Percentiles rank a stretch among this genome's conserved stretches.
Conservation (phyloP, 2,329 filamentous ascomycete species). For the Aspergillus fischeri region DNA sequence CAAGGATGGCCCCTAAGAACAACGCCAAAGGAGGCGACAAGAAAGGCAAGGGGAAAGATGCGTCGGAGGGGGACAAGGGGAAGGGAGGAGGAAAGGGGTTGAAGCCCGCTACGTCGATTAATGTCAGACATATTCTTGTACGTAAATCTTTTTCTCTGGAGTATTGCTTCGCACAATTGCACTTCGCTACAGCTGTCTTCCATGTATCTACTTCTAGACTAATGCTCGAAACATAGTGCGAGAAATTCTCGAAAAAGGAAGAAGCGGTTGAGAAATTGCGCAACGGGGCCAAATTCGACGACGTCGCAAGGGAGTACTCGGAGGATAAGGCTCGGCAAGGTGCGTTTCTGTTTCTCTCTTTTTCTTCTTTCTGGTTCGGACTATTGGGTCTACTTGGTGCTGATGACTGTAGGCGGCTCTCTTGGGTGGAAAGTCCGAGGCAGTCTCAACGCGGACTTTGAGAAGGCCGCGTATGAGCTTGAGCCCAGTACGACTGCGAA, state of each 20-base stretch:
- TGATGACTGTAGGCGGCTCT: conserved; percentile 47
- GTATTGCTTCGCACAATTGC: conserved; percentile 1
- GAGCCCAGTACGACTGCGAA: conserved; percentile 58
- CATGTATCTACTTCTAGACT: background rate
- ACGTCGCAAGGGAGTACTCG: conserved; percentile 60
- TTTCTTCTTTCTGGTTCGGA: background rate
- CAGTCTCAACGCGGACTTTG: conserved; percentile 55
- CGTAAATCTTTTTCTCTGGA: conserved; percentile 12
- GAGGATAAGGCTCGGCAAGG: conserved; percentile 62
- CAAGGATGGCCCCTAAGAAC: conserved; percentile 40
- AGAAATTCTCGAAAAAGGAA: conserved; percentile 63
- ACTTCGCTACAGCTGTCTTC: background rate
- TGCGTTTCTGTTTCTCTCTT: conserved; percentile 20
- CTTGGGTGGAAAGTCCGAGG: conserved; percentile 62
- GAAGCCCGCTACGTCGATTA: conserved; percentile 61
- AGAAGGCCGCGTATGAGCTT: conserved; percentile 59
- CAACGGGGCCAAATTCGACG: conserved; percentile 60
- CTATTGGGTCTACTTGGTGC: background rate
- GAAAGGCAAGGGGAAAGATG: conserved; percentile 41
- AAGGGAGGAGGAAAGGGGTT: conserved; percentile 30
- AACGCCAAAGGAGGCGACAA: conserved; percentile 36
- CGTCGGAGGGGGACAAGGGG: conserved; percentile 28
- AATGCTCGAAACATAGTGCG: conserved; percentile 41
- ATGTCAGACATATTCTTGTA: conserved; percentile 61
- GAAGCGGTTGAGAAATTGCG: conserved; percentile 59